Evolutionary conservation across 495 filamentous ascomycete genomes (phyloP), one percentile per base, ranked within the genome.

Genomic region (Penicillium parvum): DNA sequence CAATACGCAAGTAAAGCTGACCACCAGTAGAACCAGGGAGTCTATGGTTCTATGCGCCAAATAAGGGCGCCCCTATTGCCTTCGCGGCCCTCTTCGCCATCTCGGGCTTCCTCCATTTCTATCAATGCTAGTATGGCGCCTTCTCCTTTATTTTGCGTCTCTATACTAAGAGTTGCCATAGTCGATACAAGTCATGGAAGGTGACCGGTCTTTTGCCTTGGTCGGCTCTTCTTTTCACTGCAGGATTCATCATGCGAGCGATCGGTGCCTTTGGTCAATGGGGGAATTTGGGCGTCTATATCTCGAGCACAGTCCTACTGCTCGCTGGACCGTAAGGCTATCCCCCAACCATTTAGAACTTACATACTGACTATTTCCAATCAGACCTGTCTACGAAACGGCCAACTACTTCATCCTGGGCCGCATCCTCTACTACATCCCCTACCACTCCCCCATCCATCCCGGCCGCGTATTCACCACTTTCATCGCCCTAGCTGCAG

Each of bases 371-470:
- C 23, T 9, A 14, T 12, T 11, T n/a, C 26, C 15, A 12, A 5
- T 19, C 36, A 85, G 82, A 5, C 86, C 86, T 5, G 64, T 90
- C 32, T 85, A 85, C 47, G 83, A 86, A 49, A 76, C 81, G 0
- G 74, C 79, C 19, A 86, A 92, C 58, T 92, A 88, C 62, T 74
- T 86, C 50, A 76, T 83, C 39, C 77, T 91, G 15, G 86, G 84
- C 17, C 82, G 86, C 5, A 78, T 85, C 35, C 72, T 92, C 3
- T 87, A 84, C 65, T 89, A 88, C 64, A 79, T 86, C 21, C 87
- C 87, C 0, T 84, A 89, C 47, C 75, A 83, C 47, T 81, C 85
- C 0, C 84, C 85, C 0, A 81, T 90, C 40, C 83, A 90, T 57
- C 87, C 86, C 0, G 85, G 84, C 3, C 79, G 84, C 2, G 84